A percentile compares a stretch with the other conserved stretches of the same genome.
phyloP scores from a whole-genome alignment of 2,329 filamentous ascomycete genomes.

The Aspergillus nomiae region DNA sequence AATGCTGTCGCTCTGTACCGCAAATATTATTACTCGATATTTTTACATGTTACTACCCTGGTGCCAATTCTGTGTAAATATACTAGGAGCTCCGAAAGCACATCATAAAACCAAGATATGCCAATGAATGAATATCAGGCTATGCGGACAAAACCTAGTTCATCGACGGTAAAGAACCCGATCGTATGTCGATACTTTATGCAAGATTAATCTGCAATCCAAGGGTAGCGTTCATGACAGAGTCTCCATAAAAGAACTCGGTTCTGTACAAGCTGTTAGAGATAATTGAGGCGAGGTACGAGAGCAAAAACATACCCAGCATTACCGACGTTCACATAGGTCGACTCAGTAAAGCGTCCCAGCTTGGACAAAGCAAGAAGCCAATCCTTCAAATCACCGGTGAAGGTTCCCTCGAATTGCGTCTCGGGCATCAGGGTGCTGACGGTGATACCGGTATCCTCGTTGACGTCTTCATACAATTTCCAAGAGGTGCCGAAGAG shows the following conservation, averaged over 20 bases:
- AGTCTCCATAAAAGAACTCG: not conserved
- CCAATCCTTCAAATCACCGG: slow-evolving; percentile 48
- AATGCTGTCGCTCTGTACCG: too few species aligned
- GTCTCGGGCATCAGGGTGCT: slow-evolving; percentile 40
- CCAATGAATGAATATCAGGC: too few species aligned
- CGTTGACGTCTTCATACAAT: slow-evolving; percentile 46
- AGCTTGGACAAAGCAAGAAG: slow-evolving; percentile 40
- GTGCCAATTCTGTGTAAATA: too few species aligned
- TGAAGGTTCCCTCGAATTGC: slow-evolving; percentile 42
- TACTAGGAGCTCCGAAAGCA: too few species aligned
- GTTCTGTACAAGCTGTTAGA: not conserved
- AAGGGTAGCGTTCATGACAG: not conserved
- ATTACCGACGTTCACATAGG: slow-evolving; percentile 49
- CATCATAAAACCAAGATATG: too few species aligned
- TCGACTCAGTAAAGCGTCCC: slow-evolving; percentile 38
- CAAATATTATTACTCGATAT: too few species aligned
- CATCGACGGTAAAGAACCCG: not conserved
- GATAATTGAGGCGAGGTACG: not conserved
- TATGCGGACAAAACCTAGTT: too few species aligned
- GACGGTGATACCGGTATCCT: slow-evolving; percentile 47
- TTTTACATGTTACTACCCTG: too few species aligned
- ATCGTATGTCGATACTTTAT: not conserved
- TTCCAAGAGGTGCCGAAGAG: slow-evolving; percentile 45
- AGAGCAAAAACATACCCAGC: slow-evolving; percentile 30
- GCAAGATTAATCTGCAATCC: not conserved